A percentile compares a stretch with the other conserved stretches of the same genome.
Conservation (phyloP, 768 basidiomycete species). For the Leucosporidium yakuticum region DNA sequence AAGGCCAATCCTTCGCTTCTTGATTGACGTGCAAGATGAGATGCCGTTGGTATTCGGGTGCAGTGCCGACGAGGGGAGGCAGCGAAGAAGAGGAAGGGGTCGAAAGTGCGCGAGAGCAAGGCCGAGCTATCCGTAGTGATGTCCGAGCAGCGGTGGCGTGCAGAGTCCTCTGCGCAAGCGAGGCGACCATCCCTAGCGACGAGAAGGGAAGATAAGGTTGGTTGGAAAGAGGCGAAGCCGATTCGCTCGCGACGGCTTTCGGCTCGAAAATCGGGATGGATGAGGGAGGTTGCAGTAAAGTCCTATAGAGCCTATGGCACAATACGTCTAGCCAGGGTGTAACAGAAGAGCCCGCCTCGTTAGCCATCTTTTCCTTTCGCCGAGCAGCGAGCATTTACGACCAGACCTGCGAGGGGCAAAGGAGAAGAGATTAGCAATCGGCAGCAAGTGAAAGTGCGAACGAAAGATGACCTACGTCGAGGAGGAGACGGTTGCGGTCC, state of each 20-base stretch:
- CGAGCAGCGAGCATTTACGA: background rate
- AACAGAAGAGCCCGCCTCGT: background rate
- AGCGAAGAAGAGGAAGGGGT: background rate
- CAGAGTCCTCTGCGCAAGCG: too few species aligned
- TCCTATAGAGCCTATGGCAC: too few species aligned
- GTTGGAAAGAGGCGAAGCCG: background rate
- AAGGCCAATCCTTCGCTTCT: slow-evolving; percentile 25
- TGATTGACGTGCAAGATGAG: slow-evolving; percentile 36
- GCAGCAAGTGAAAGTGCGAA: background rate
- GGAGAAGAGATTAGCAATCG: background rate
- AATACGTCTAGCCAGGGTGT: too few species aligned
- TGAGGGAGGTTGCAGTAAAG: background rate
- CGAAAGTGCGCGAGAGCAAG: background rate
- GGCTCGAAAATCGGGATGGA: background rate
- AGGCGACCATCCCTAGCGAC: background rate
- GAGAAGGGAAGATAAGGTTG: background rate
- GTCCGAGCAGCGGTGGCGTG: too few species aligned
- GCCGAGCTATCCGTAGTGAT: too few species aligned
- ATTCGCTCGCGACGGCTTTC: background rate
- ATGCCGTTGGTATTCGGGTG: slow-evolving; percentile 14
- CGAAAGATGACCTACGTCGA: slow-evolving; percentile 54
- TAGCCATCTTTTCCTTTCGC: background rate
- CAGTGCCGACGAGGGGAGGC: background rate
- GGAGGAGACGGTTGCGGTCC: slow-evolving; percentile 69
- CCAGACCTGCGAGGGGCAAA: background rate